phyloP scores from a whole-genome alignment of 441 rosid genomes.

The Gossypium davidsonii region DNA sequence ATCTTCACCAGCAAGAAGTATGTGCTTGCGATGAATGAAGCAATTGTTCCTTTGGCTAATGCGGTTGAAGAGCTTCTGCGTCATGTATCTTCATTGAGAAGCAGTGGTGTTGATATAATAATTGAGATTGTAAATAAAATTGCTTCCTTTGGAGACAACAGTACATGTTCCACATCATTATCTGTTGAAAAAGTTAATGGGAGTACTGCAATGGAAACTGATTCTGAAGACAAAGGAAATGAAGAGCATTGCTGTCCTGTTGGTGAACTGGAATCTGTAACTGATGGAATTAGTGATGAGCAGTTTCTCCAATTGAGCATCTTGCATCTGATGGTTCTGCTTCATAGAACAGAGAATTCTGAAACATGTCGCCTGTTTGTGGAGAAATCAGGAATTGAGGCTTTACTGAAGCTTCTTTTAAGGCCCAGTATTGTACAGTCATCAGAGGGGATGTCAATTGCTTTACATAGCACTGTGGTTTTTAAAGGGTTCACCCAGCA shows the following conservation, averaged over 20 bases:
- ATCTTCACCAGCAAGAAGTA: slow-evolving; percentile 85
- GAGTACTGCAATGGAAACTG: slow-evolving; percentile 87
- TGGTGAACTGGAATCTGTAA: slow-evolving; percentile 34
- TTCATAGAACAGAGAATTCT: slow-evolving; percentile 92
- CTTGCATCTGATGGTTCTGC: slow-evolving; percentile 91
- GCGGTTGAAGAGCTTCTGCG: slow-evolving; percentile 98
- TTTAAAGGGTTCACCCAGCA: slow-evolving; percentile 96
- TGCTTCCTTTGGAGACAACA: slow-evolving; percentile 52
- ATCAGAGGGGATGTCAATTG: slow-evolving; percentile 94
- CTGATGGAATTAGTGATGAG: slow-evolving; percentile 63
- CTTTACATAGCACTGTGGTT: slow-evolving; percentile 96
- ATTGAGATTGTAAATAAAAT: slow-evolving; percentile 82
- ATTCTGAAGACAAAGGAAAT: slow-evolving; percentile 64
- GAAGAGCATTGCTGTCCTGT: slow-evolving; percentile 40
- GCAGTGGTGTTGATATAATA: slow-evolving; percentile 84
- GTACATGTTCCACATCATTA: slow-evolving; percentile 37
- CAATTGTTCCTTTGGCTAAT: slow-evolving; percentile 89
- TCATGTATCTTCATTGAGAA: slow-evolving; percentile 83
- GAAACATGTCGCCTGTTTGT: slow-evolving; percentile 94
- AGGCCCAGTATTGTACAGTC: slow-evolving; percentile 87
- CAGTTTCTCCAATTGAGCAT: slow-evolving; percentile 84
- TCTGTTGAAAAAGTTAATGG: slow-evolving; percentile 47
- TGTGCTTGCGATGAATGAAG: slow-evolving; percentile 89
- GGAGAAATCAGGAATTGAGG: slow-evolving; percentile 95
- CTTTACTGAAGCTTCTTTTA: slow-evolving; percentile 76